phyloP scores from a whole-genome alignment of 2,329 filamentous ascomycete genomes.

The Claviceps arundinis region DNA sequence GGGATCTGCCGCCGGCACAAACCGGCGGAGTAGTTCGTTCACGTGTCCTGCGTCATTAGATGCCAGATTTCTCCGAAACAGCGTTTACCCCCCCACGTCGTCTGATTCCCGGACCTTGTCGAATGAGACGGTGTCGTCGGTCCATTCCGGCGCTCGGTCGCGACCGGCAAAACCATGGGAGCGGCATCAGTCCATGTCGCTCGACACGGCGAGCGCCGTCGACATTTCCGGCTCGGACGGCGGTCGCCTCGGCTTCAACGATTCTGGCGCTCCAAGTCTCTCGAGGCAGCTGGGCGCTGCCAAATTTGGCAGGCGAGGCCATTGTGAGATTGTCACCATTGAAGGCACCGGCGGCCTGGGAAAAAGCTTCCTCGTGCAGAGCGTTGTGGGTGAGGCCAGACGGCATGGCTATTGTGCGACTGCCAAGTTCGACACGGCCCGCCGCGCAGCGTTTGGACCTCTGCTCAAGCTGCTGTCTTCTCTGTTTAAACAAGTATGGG shows the following conservation, averaged over 20 bases:
- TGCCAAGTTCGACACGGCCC: conserved; percentile 51
- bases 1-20: conserved; percentile 41
- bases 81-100: conserved; percentile 26
- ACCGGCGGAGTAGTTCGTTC: conserved; percentile 36
- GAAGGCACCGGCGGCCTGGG: conserved; percentile 51
- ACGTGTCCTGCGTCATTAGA: conserved; percentile 31
- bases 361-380: conserved; percentile 52
- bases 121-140: conserved; percentile 34
- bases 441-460: conserved; percentile 48
- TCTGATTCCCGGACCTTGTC: conserved; percentile 28
- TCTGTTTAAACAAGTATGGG: conserved; percentile 54
- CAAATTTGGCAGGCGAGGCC: conserved; percentile 47
- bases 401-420: conserved; percentile 51
- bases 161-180: conserved; percentile 35
- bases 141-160: conserved; percentile 24
- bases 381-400: conserved; percentile 46
- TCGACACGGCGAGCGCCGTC: conserved; percentile 32
- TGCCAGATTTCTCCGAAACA: conserved; percentile 23
- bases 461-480: conserved; percentile 52
- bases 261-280: conserved; percentile 34
- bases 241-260: conserved; percentile 27
- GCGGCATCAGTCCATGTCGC: conserved; percentile 35
- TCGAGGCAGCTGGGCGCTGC: conserved; percentile 40
- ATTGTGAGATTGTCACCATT: conserved; percentile 50
- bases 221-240: conserved; percentile 32